phyloP scores from a whole-genome alignment of 2,329 filamentous ascomycete genomes.

The Microdochium trichocladiopsis region DNA sequence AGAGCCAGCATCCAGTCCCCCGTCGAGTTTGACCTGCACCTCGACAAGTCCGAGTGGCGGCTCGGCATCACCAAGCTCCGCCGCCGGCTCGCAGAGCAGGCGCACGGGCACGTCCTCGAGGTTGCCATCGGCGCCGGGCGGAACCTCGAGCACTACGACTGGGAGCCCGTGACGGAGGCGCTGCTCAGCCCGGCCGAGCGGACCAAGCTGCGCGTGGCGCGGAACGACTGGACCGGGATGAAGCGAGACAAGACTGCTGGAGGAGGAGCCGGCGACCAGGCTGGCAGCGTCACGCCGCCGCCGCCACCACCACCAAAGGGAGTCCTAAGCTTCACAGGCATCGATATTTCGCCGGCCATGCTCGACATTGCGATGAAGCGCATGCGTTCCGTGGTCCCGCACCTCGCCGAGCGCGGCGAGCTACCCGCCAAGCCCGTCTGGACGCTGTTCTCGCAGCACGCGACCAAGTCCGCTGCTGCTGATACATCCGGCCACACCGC shows the following conservation, averaged over 20 bases:
- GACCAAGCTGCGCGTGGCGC: conserved; percentile 4
- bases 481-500: conserved; percentile 3
- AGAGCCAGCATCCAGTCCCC: conserved; percentile 42
- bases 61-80: conserved; percentile 49
- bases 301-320: conserved; percentile 12
- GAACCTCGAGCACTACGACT: conserved; percentile 53
- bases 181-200: conserved; percentile 10
- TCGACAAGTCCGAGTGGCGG: conserved; percentile 49
- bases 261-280: neutral
- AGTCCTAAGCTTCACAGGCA: conserved; percentile 51
- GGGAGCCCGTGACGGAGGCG: conserved; percentile 26
- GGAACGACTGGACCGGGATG: neutral
- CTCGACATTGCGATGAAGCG: conserved; percentile 48
- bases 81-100: conserved; percentile 36
- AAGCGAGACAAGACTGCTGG: neutral
- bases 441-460: conserved; percentile 16
- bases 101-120: conserved; percentile 52
- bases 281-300: neutral
- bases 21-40: conserved; percentile 48
- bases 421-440: conserved; percentile 16
- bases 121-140: conserved; percentile 57
- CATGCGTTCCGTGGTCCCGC: conserved; percentile 34
- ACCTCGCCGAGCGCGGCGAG: conserved; percentile 26
- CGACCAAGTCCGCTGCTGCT: conserved; percentile 5
- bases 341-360: conserved; percentile 56